Conservation (phyloP, 2,329 filamentous ascomycete genomes). For the Neopestalotiopsis rosae region DNA sequence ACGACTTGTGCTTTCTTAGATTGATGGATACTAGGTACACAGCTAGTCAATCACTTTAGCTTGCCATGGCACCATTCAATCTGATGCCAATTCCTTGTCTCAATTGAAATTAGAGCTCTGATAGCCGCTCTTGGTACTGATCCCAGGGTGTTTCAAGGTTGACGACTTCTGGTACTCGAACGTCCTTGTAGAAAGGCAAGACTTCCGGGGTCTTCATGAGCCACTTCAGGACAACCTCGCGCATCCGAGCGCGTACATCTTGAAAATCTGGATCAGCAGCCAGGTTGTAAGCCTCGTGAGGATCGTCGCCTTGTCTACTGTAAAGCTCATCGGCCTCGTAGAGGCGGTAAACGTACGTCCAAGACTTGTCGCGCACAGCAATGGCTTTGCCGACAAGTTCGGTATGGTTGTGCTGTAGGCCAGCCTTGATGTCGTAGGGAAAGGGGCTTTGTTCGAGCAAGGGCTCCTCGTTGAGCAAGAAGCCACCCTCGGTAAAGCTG, state of each 20-base stretch:
- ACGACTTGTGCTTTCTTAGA: neutral
- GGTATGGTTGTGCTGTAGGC: slow-evolving; percentile 50
- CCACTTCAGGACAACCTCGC: slow-evolving; percentile 43
- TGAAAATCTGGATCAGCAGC: slow-evolving; percentile 35
- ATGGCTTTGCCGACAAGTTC: slow-evolving; percentile 44
- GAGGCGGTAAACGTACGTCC: slow-evolving; percentile 49
- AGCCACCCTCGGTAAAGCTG: slow-evolving; percentile 47
- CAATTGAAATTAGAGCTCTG: neutral
- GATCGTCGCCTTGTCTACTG: slow-evolving; percentile 42
- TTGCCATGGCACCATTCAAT: too few relatives aligned
- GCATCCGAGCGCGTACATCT: slow-evolving; percentile 27
- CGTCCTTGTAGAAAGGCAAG: slow-evolving; percentile 17
- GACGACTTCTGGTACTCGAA: slow-evolving; percentile 20
- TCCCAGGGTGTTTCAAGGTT: neutral
- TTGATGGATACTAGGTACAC: too few relatives aligned
- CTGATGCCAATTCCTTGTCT: too few relatives aligned
- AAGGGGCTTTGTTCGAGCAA: slow-evolving; percentile 48
- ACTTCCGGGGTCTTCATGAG: slow-evolving; percentile 14
- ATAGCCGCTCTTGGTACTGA: neutral
- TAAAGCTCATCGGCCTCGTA: slow-evolving; percentile 53
- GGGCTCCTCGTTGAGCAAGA: slow-evolving; percentile 49
- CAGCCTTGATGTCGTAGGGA: slow-evolving; percentile 52
- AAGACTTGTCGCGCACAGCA: slow-evolving; percentile 40
- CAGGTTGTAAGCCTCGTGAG: slow-evolving; percentile 44
- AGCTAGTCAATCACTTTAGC: too few relatives aligned